Evolutionary conservation across 2,329 filamentous ascomycete species (phyloP), one percentile per base, ranked within the genome.

Genomic region (Sordariomycetes sp.): DNA sequence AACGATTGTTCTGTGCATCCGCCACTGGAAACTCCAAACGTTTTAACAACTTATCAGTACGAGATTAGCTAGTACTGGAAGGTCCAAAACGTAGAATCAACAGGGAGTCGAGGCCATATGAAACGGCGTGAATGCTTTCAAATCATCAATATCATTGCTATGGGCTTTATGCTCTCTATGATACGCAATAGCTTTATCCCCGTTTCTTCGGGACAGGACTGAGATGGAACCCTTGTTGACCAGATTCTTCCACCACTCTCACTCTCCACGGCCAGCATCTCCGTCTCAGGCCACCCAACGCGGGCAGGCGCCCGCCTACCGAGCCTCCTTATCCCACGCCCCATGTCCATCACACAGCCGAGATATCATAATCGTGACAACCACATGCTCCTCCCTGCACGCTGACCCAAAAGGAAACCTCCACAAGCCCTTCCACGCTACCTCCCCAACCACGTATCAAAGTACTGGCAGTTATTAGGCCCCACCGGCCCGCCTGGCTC

Each of bases 381-480:
- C 25, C 20, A 2, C 17, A 28, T 22, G 24, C 15, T 32, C 24
- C 24, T 10, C 12, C 52, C 13, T 22, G n/a, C 8, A 50, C 6
- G 22, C 22, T 48, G 42, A 20, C 39, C n/a, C 13, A 45, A 7
- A 2, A 13, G 10, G 45, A 5, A 20, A 6, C 24, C 20, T 4
- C n/a, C 36, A 20, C 42, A 28, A 17, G 2, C 28, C 53, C 15
- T 36, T 12, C 5, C 25, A 42, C 28, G 20, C 48, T 55, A 28
- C 22, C 34, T 25, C 35, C 53, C 53, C 52, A 96, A 71, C 94
- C 94, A 99, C 56, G 85, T 81, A 61, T 87, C 81, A 66, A 95
- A 96, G 67, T 99, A 99, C 57, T 90, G 86, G 70, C 94, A 99
- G 55, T 87, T 95, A 62, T 84, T 86, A 0, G 92, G 89, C 65